A percentile compares a stretch with the other conserved stretches of the same genome.
Conservation (phyloP, 192 early-diverging fungal species). For the Dimargaris cristalligena region DNA sequence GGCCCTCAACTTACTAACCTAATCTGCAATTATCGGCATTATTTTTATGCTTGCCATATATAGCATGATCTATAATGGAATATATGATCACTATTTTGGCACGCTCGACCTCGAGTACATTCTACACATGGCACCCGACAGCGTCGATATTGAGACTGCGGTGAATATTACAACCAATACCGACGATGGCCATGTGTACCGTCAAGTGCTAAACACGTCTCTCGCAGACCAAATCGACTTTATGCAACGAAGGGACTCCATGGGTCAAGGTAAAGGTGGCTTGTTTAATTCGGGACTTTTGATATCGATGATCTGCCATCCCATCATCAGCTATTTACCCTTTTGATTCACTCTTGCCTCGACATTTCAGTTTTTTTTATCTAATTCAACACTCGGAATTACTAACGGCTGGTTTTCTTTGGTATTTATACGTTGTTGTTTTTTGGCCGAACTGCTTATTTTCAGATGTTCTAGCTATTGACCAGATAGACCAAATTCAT, state of each 20-base stretch:
- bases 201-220: neutral
- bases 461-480: neutral
- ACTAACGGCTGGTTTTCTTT: neutral
- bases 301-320: too few species aligned
- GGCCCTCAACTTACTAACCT: slow-evolving; percentile 17
- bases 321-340: too few species aligned
- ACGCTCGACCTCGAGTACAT: slow-evolving; percentile 1
- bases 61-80: slow-evolving; percentile 12
- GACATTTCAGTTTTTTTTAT: neutral
- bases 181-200: too few species aligned
- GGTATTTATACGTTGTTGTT: neutral
- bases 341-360: neutral
- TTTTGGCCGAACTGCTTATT: neutral
- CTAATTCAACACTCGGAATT: neutral
- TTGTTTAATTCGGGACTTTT: too few species aligned
- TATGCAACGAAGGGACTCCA: neutral
- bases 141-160: neutral
- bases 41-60: slow-evolving; percentile 16
- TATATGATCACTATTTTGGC: slow-evolving; percentile 12
- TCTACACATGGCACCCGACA: neutral
- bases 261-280: neutral
- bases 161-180: neutral
- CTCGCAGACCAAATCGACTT: neutral
- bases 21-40: slow-evolving; percentile 3
- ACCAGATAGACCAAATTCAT: neutral